Evolutionary conservation across 768 basidiomycete species (phyloP).

Genomic region (Astraeus odoratus): DNA sequence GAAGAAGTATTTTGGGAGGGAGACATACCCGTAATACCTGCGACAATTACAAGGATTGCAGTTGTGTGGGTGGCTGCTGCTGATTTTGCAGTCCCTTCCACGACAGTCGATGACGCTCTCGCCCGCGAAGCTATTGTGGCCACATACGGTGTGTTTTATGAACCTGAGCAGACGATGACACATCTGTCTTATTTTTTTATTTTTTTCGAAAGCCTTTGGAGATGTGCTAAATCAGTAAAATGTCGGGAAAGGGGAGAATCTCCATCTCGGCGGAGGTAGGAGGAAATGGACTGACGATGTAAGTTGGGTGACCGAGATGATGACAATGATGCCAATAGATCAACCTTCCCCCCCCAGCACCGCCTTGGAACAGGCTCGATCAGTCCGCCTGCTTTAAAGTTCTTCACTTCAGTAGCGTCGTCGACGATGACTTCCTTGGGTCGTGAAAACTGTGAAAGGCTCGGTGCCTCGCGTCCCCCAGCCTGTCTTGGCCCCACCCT

Average conservation of each 20-base stretch:
- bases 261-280: slow-evolving; percentile 53
- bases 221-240: slow-evolving; percentile 8
- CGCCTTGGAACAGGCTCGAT: slow-evolving; percentile 6
- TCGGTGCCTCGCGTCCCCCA: not conserved
- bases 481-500: not conserved
- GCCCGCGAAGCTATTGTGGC: slow-evolving; percentile 43
- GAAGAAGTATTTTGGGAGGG: too few relatives aligned
- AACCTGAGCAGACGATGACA: slow-evolving; percentile 59
- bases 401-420: not conserved
- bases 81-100: slow-evolving; percentile 37
- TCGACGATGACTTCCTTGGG: not conserved
- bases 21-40: slow-evolving; percentile 50
- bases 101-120: slow-evolving; percentile 49
- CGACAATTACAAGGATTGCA: slow-evolving; percentile 47
- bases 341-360: slow-evolving; percentile 12
- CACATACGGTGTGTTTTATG: slow-evolving; percentile 42
- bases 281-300: slow-evolving; percentile 19
- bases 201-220: too few relatives aligned
- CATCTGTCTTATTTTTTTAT: too few relatives aligned
- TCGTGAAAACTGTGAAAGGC: not conserved
- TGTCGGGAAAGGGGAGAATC: slow-evolving; percentile 9
- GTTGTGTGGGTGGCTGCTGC: slow-evolving; percentile 39
- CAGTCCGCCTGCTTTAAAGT: not conserved
- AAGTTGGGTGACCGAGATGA: slow-evolving; percentile 1
- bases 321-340: slow-evolving; percentile 4